Base-by-base conservation (phyloP, 2,329 filamentous ascomycete genomes). In the Ophioceras dolichostomum region DNA sequence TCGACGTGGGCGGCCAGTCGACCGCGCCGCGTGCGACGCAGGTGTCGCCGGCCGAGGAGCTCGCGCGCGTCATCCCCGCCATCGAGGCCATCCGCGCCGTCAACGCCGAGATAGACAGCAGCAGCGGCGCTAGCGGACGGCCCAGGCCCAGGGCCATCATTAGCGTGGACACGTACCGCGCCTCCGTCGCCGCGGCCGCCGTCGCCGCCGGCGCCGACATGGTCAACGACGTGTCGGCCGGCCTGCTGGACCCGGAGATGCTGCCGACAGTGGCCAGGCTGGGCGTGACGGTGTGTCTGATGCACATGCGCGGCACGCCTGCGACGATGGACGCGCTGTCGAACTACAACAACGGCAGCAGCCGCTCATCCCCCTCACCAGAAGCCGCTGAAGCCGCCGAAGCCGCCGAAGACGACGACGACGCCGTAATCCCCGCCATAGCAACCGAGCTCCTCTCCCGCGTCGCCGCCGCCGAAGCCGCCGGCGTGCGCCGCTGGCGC, bases 1-100 rank as follows among this genome's bases (percentile, higher is more conserved):
- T 96, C 47, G 91, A 98, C 54, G 68, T 98, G 28, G 91, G 91
- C 39, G 91, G 91, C 13, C 88, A 95, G 62, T 95, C 88, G 24
- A 94, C 87, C 13, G 79, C 88, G 1, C 91, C 91, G 0, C 73
- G 76, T 17, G 76, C 83, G 0, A 61, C 67, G 1, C 73, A 85
- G 46, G 70, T 94, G 38, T 67, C 76, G 10, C 67, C 72, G 5
- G 67, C 76, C 7, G 83, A 93, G 58, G 91, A 98, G 57, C 63
- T 83, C 12, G 56, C 69, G 9, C 83, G 91, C 10, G 73, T 96
- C 9, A 58, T 94, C 5, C 88, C 89, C 0, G 78, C 77, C n/a
- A 77, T 98, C 43, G 54, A 71, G 44, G 67, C 81, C 36, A 79
- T 94, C 52, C 81, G 82, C 42, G 68, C 68, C 2, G 60, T 82